Evolutionary conservation across 2,329 filamentous ascomycete species (phyloP), one percentile per base, ranked within the genome.

Genomic region (Chalara sp.): DNA sequence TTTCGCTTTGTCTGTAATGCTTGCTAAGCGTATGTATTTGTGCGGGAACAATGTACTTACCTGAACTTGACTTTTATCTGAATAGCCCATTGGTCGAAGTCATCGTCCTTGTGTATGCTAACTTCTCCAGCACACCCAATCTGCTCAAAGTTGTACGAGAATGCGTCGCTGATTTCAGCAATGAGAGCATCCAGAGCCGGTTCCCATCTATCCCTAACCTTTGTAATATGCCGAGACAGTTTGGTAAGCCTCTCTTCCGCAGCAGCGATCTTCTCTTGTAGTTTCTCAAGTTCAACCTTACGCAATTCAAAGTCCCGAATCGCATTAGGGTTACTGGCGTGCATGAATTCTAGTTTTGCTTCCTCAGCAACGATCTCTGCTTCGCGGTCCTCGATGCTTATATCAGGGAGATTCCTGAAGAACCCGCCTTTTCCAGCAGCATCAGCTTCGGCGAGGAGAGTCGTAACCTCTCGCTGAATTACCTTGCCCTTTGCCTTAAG

Each of bases 121-220:
- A 99, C 90, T 68, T 97, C 88, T 35, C 93, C 93, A 5, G 91
- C 91, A 67, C 93, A 97, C 58, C 85, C 89, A 64, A 99, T 97
- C 66, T 92, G 86, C 62, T 89, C 82, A 67, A 99, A 97, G 63
- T 96, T 97, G 67, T 92, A 86, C 5, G 86, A 83, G 68, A 99
- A 99, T 0, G 91, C 91, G 46, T 89, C 82, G 65, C 89, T 96
- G 69, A 99, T 96, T 63, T 84, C 83, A 21, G 73, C 72, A 40
- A 96, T 78, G 3, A 99, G 76, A 28, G 73, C 75, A 58, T 97
- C 91, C 2, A 99, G 76, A 60, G 79, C 72, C 1, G 90, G 90
- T 68, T 97, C 93, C 88, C 90, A 99, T 56, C 79, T 74, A 12
- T 73, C 72, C 60, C 85, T 84, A 50, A 95, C 70, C 37, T 81